Base-by-base conservation (phyloP, 495 filamentous ascomycete genomes). In the Penicillium longicatenatum region DNA sequence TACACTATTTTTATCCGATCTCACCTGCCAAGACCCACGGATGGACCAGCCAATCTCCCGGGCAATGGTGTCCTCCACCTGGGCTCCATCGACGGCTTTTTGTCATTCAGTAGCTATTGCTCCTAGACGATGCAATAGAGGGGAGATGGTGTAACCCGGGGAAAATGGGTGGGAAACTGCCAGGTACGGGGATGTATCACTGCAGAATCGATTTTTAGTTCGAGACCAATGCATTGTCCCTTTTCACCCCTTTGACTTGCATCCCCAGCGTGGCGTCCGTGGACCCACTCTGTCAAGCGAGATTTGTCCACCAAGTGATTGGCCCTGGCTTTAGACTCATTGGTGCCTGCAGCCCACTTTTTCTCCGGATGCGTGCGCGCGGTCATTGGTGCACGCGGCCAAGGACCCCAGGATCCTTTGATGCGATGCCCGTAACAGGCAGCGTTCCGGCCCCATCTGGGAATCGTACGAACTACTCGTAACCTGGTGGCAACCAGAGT, bases 1-100 rank as follows among this genome's bases (percentile, higher is more conserved):
- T 51, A 42, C 52, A 54, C 63, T 68, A 64, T 68, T 68, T 66
- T 64, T 64, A 68, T 66, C 66, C 50, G 55, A 58, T 56, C 37
- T 46, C 46, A 60, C 50, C 61, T 46, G 35, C 59, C 62, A 64
- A 62, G 57, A 16, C 45, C 14, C 45, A 17, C 24, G 30, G 21
- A 24, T 43, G 17, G 53, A 54, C 39, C 45, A 58, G 43, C 47
- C 50, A 63, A 59, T 62, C 56, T 60, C 60, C 63, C 50, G 52
- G 56, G 43, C 43, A 45, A 58, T 57, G 55, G 30, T 37, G 26
- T 50, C 17, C 21, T 50, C 53, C 43, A 39, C 53, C 0, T 41
- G 17, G 42, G 12, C 26, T 45, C 41, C 45, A 31, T 48, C 17
- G 11, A n/a, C n/a, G n/a, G 19, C 0, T 43, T 20, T 31, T 30